Base-by-base conservation (phyloP, 306 rosid genomes). In the Vachellia pachyceras region DNA sequence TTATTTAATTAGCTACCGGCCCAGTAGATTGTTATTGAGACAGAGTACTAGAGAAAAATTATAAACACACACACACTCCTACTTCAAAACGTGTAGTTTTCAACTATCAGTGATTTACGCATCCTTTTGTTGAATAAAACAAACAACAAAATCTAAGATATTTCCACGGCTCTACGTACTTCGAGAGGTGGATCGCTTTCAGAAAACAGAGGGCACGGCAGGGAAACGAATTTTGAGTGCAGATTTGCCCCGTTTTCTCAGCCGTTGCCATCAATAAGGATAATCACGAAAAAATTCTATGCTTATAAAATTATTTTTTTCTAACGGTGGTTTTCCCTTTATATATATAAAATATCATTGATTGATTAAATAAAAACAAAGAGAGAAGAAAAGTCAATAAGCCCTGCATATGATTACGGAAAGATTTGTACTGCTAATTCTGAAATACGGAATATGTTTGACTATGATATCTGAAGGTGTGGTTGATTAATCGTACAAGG, bases 351-450 rank as follows among this genome's bases (percentile, higher is more conserved):
- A 54, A 4, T 7, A n/a, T 11, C 0, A 9, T 23, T 7, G 18
- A 23, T 25, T 15, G 10, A 47, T 13, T 12, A 47, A 47, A 3
- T 47, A 10, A 46, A 46, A 0, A n/a, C n/a, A n/a, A 12, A 14
- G 13, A 47, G 0, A 55, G 12, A 63, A 6, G 1, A 20, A 18
- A 66, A 65, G 3, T 18, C 64, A 49, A 72, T 1, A 44, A 20
- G 23, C 22, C 35, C 0, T n/a, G 0, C 13, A n/a, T 13, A 39
- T n/a, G 29, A 75, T 69, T 37, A 12, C 17, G 37, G 44, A 39
- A 68, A 54, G 64, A 10, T 0, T 58, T 50, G 80, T 80, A 71
- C 52, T 9, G 3, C 6, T 13, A 74, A 41, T 74, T 22, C 70
- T 20, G 12, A 55, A 55, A 55, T 20, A 3, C 23, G 6, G 6